Base-by-base conservation (phyloP, 441 rosid genomes). In the Macaranga tanarius region DNA sequence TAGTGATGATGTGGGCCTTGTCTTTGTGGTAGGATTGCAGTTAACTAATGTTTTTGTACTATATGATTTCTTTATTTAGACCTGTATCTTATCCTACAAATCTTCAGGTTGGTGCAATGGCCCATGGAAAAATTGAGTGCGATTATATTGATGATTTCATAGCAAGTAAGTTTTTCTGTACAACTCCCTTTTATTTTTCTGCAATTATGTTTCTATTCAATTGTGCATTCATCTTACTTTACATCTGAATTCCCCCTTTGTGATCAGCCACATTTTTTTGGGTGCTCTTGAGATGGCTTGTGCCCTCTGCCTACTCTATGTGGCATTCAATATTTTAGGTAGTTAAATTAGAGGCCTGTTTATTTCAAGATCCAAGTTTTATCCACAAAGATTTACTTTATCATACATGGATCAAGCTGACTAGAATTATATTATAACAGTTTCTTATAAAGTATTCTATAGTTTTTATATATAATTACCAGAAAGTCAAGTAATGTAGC, bases 61-160 rank as follows among this genome's bases (percentile, higher is more conserved):
- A 0, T 51, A 16, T 51, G 42, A 8, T 28, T 3, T 11, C 19
- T 7, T 5, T 51, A 22, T 15, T 69, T 20, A 61, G 26, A 45
- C 56, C 26, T 28, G 10, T 28, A 63, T 8, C 34, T 50, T 44
- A 22, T 16, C 16, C 28, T 16, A 68, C 17, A 47, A 52, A 23
- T 74, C 15, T 55, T 55, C 65, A 93, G 98, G 86, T 90, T 64
- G 98, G 98, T 72, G 95, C 97, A 2, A 90, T 93, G 98, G 83
- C 97, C 16, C 96, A 93, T 47, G 98, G 98, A 54, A 93, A 90
- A 78, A 88, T 91, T 71, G 83, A 87, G 2, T 78, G 84, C 0
- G 92, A 91, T 51, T 91, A 90, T 65, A 84, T 89, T 1, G 96
- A 93, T 45, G 96, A 91, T 71, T 85, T 84, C 64, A 77, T 93